Base-by-base conservation (phyloP, 176 grass and related monocot genomes). In the Cenchrus americanus region DNA sequence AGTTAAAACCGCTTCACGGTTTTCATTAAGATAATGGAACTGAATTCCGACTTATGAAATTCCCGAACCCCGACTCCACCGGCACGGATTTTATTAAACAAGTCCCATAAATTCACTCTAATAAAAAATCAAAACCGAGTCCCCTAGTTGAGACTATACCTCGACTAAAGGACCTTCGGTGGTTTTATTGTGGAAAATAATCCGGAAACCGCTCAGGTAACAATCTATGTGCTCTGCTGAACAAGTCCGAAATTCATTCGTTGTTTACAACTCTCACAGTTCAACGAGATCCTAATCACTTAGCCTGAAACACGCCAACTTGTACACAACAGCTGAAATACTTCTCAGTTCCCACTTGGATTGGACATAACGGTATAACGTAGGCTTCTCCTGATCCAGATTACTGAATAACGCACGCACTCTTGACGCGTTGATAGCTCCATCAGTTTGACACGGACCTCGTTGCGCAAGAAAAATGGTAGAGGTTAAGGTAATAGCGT, bases 151-250 rank as follows among this genome's bases (percentile, higher is more conserved):
- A n/a, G n/a, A n/a, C n/a, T n/a, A n/a, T n/a, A n/a, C n/a, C n/a
- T n/a, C n/a, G n/a, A n/a, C n/a, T n/a, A n/a, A n/a, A n/a, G n/a
- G n/a, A 30, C 27, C 27, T 30, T 30, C 2, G 27, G 27, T 69
- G 1, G 6, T 72, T 50, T 26, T 27, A n/a, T 11, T 27, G 13
- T 27, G 34, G 34, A 13, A 55, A 37, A 55, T 4, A 55, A 55
- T 19, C 26, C 26, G 79, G 14, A 82, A 69, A 81, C 79, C 65
- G n/a, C 50, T 40, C 21, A n/a, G 34, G n/a, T 21, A 57, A 54
- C 63, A n/a, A 80, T 58, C 65, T 27, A 59, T 71, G 48, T 57
- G 65, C 64, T 69, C 32, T 27, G 15, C n/a, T 15, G 34, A 71
- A 82, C 8, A 59, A 55, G 34, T 54, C 34, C 12, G 34, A 30